Evolutionary conservation across 2,329 filamentous ascomycete species (phyloP).

Genomic region (Colletotrichum sp.): DNA sequence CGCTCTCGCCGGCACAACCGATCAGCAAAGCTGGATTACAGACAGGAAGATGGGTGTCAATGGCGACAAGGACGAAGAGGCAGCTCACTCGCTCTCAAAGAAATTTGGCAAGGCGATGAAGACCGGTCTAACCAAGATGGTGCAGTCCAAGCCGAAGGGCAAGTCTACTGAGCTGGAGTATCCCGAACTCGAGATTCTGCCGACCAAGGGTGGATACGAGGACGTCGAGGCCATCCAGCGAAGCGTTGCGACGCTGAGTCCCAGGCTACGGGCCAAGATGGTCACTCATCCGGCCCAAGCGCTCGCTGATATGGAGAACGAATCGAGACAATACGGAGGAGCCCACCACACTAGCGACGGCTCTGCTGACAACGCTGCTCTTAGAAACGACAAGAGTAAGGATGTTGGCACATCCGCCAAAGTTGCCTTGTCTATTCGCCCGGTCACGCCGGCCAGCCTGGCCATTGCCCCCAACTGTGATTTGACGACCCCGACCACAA

Average conservation of each 20-base stretch:
- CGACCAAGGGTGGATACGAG: constrained; percentile 32
- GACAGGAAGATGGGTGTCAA: constrained; percentile 20
- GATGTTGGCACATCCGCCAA: not conserved
- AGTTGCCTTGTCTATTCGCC: not conserved
- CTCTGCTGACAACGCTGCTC: not conserved
- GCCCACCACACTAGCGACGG: not conserved
- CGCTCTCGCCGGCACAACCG: constrained; percentile 25
- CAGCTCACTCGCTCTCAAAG: constrained; percentile 30
- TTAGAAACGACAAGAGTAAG: not conserved
- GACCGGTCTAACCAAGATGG: constrained; percentile 29
- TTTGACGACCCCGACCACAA: constrained; percentile 1
- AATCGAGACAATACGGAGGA: not conserved
- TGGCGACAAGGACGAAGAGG: constrained; percentile 2
- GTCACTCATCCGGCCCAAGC: not conserved
- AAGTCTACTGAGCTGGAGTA: constrained; percentile 30
- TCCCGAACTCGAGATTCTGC: constrained; percentile 39
- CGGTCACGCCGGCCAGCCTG: constrained; percentile 11
- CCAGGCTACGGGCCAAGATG: constrained; percentile 1
- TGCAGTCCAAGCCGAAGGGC: constrained; percentile 14
- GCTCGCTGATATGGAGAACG: constrained; percentile 3
- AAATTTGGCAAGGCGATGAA: constrained; percentile 34
- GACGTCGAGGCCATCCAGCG: constrained; percentile 35
- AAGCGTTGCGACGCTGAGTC: constrained; percentile 35
- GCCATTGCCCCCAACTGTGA: not conserved
- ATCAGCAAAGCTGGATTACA: constrained; percentile 29